These are phyloP conservation scores for Gastrolobium bilobum DNA, from an alignment of 306 rosid genomes.

Conservation along the genomic window DNA sequence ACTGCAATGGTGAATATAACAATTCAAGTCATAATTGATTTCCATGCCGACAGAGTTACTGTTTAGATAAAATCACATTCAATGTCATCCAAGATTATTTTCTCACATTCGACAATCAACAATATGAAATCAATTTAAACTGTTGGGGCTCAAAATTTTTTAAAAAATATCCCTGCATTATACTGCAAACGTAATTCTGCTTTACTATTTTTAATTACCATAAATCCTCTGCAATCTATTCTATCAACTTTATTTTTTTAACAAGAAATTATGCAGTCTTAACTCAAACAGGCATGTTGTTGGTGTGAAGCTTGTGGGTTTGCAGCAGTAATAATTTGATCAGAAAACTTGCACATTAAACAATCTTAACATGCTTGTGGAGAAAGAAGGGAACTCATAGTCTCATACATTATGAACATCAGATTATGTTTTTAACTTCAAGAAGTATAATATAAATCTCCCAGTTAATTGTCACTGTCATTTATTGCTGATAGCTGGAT, in stretches of 20 bases:
- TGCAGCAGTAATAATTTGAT: conserved; percentile 18
- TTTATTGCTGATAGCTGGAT: conserved; percentile 7
- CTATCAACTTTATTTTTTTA: background rate
- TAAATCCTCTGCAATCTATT: background rate
- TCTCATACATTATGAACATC: background rate
- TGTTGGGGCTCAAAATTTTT: background rate
- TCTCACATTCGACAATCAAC: background rate
- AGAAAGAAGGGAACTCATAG: background rate
- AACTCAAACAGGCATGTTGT: background rate
- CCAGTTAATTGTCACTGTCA: background rate
- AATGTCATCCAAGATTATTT: conserved; percentile 1
- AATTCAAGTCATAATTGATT: background rate
- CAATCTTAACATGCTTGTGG: background rate
- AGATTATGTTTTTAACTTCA: background rate
- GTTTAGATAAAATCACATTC: background rate
- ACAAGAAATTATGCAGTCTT: background rate
- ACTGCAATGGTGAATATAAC: background rate
- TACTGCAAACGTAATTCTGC: background rate
- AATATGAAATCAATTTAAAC: background rate
- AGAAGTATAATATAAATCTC: background rate
- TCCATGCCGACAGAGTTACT: background rate
- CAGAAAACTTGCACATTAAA: background rate
- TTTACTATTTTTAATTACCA: background rate
- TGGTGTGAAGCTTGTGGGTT: conserved; percentile 25
- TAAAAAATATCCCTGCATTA: conserved; percentile 9